Evolutionary conservation across 148 eudicot genomes (phyloP).

Genomic region (Suaeda aralocaspica): DNA sequence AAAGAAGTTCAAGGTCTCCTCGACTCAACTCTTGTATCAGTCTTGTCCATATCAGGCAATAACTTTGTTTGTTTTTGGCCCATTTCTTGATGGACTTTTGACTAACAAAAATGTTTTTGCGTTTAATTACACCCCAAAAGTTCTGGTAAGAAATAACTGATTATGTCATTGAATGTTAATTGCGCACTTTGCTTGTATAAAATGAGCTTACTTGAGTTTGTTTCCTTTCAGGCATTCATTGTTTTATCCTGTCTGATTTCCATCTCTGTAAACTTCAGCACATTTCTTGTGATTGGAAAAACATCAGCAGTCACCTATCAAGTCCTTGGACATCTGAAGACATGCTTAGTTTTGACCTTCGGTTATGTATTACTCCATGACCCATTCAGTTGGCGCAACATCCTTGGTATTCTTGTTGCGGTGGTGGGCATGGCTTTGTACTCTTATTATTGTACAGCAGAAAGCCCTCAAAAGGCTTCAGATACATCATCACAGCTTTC

Average conservation of each 20-base stretch:
- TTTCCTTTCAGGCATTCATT: conserved; percentile 63
- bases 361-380: conserved; percentile 70
- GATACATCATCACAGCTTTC: conserved; percentile 45
- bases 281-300: conserved; percentile 92
- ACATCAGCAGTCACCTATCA: conserved; percentile 97
- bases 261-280: conserved; percentile 89
- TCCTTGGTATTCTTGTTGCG: conserved; percentile 76
- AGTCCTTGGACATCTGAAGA: conserved; percentile 92
- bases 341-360: conserved; percentile 86
- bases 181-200: neutral
- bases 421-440: conserved; percentile 76
- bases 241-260: conserved; percentile 82
- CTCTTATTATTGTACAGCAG: conserved; percentile 64
- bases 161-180: neutral
- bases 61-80: conserved; percentile 75
- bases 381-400: conserved; percentile 89
- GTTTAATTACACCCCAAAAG: conserved; percentile 77
- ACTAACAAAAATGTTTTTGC: conserved; percentile 81
- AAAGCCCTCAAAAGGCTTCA: conserved; percentile 57
- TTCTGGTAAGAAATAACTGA: conserved; percentile 47
- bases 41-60: conserved; percentile 89
- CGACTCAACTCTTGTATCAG: conserved; percentile 89
- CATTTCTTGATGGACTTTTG: conserved; percentile 79
- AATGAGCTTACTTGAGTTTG: neutral
- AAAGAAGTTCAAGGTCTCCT: conserved; percentile 93